Conservation (phyloP, 805 yeast species). For the Wickerhamomyces strasburgensis region DNA sequence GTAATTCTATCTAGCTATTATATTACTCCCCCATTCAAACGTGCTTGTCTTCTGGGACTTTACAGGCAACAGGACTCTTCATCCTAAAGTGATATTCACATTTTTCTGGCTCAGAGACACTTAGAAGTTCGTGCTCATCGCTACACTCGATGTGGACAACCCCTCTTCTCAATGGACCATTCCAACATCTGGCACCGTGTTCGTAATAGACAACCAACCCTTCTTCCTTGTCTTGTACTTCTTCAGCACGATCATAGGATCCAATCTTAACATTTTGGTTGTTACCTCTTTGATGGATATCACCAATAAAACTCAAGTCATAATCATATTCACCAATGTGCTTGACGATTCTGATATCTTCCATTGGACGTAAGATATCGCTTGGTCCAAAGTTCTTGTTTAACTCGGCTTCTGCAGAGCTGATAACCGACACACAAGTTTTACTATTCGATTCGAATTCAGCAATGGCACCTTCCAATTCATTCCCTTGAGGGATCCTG, state of each 20-base stretch:
- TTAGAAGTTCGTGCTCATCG: constrained; percentile 42
- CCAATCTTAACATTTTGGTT: constrained; percentile 52
- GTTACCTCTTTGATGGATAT: constrained; percentile 51
- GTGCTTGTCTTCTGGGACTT: constrained; percentile 3
- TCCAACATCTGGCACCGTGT: constrained; percentile 85
- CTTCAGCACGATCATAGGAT: constrained; percentile 22
- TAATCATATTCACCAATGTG: constrained; percentile 70
- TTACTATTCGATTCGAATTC: constrained; percentile 7
- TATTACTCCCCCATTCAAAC: too few relatives aligned
- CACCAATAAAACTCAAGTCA: constrained; percentile 52
- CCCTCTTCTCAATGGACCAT: constrained; percentile 82
- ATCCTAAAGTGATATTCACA: constrained; percentile 65
- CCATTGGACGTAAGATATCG: constrained; percentile 58
- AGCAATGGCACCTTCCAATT: constrained; percentile 4
- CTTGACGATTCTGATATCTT: constrained; percentile 41
- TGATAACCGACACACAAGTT: constrained; percentile 2
- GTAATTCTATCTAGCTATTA: too few relatives aligned
- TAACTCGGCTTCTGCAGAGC: constrained; percentile 7
- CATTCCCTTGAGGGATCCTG: constrained; percentile 18
- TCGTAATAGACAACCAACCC: constrained; percentile 38
- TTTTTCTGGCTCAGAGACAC: constrained; percentile 83
- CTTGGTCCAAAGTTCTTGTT: constrained; percentile 48
- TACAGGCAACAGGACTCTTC: constrained; percentile 39
- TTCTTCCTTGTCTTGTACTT: constrained; percentile 28
- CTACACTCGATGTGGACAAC: constrained; percentile 66